Percentiles rank a stretch among this genome's conserved stretches.
Conservation (phyloP, 2,329 filamentous ascomycete species). For the Xylaria sp. region DNA sequence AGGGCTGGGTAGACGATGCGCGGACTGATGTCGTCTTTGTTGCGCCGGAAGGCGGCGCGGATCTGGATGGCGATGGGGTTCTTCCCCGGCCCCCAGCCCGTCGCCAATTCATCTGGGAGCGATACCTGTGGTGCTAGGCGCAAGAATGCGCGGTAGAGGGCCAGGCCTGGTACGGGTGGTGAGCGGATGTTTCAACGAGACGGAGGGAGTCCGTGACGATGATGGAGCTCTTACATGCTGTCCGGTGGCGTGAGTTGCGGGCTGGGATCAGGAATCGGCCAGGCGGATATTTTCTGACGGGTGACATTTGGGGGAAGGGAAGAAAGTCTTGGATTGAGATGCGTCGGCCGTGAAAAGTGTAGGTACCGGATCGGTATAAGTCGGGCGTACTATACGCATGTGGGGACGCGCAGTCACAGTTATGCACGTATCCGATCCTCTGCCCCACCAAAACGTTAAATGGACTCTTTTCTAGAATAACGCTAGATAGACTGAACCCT, state of each 20-base stretch:
- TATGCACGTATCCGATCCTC: no score
- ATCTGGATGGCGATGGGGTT: conserved; percentile 54
- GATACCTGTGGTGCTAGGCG: conserved; percentile 49
- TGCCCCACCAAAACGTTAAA: no score
- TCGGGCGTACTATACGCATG: no score
- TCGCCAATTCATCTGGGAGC: conserved; percentile 44
- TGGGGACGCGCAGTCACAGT: no score
- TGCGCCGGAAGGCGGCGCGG: conserved; percentile 56
- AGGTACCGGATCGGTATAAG: neutral
- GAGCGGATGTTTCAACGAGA: neutral
- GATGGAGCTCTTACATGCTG: conserved; percentile 39
- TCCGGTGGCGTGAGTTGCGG: conserved; percentile 48
- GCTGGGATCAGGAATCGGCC: conserved; percentile 40
- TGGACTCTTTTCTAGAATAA: no score
- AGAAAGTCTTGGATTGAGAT: neutral
- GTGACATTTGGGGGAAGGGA: conserved; percentile 9
- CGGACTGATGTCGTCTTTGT: conserved; percentile 52
- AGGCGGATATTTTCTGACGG: conserved; percentile 1
- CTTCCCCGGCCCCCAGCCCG: conserved; percentile 24
- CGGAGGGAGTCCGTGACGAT: neutral
- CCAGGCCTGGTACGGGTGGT: conserved; percentile 46
- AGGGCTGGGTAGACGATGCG: conserved; percentile 59
- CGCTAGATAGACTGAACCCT: no score
- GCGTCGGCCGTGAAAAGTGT: neutral
- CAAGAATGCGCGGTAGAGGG: conserved; percentile 67